phyloP scores from a whole-genome alignment of 257 asterid species.

The Voacanga thouarsii region DNA sequence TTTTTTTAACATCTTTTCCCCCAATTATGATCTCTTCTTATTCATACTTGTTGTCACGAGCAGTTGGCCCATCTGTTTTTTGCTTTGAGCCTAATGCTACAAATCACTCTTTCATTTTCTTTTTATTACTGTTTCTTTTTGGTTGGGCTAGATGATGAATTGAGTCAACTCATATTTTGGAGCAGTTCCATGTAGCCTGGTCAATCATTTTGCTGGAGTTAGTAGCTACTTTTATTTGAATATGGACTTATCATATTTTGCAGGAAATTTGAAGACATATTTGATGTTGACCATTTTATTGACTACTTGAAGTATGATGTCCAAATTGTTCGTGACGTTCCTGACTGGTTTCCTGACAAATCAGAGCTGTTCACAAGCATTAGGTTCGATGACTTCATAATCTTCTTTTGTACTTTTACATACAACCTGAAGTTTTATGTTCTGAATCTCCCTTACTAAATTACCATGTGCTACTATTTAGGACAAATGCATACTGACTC shows the following conservation, averaged over 20 bases:
- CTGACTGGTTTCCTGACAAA: slow-evolving; percentile 99
- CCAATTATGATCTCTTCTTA: not conserved
- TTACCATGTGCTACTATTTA: not conserved
- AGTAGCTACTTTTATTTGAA: not conserved
- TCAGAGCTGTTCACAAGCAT: slow-evolving; percentile 90
- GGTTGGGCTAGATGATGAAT: not conserved
- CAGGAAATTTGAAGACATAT: slow-evolving; percentile 99
- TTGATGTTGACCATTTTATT: slow-evolving; percentile 94
- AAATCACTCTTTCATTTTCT: not conserved
- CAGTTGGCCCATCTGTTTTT: not conserved
- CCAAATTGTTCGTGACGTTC: slow-evolving; percentile 87
- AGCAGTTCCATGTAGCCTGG: not conserved
- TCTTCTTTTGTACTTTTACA: slow-evolving; percentile 6
- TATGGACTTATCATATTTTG: slow-evolving; percentile 20
- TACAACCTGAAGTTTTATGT: slow-evolving; percentile 1
- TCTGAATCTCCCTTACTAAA: not conserved
- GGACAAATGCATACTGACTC: not conserved
- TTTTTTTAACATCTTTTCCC: too few species aligned
- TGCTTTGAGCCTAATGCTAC: not conserved
- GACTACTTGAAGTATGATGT: slow-evolving; percentile 92
- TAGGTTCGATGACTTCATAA: slow-evolving; percentile 42
- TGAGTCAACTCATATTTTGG: not conserved
- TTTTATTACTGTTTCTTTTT: not conserved
- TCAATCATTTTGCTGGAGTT: not conserved
- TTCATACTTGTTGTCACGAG: not conserved